A percentile compares a stretch with the other conserved stretches of the same genome.
Conservation (phyloP, 2,329 filamentous ascomycete species). For the Cladosporium halotolerans region DNA sequence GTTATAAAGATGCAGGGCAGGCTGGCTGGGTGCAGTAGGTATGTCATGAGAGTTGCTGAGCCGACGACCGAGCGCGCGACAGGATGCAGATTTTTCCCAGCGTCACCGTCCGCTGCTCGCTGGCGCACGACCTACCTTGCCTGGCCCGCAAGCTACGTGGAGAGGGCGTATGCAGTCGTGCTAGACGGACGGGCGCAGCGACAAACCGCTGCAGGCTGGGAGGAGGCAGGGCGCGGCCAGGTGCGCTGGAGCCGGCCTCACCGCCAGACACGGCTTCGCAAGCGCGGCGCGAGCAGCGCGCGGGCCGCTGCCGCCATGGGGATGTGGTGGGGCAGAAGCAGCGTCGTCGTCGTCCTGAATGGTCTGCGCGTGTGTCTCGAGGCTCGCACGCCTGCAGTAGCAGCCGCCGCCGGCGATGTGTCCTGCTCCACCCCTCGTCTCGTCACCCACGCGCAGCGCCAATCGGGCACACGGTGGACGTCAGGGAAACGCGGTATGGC, state of each 20-base stretch:
- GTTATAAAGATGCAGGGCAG: not conserved
- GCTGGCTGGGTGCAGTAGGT: not conserved
- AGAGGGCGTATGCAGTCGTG: not conserved
- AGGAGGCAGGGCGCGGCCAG: not conserved
- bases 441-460: not conserved
- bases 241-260: constrained; percentile 4
- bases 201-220: not conserved
- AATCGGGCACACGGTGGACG: not conserved
- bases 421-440: too few species aligned
- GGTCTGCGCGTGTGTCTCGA: not conserved
- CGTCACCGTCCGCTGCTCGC: constrained; percentile 1
- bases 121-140: constrained; percentile 4
- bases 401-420: not conserved
- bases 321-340: not conserved
- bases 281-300: not conserved
- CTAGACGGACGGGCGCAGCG: not conserved
- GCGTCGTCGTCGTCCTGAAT: not conserved
- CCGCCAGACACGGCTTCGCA: not conserved
- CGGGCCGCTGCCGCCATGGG: constrained; percentile 8
- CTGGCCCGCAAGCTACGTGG: too few species aligned
- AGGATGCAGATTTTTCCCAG: constrained; percentile 9
- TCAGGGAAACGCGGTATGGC: not conserved
- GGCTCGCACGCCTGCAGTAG: not conserved
- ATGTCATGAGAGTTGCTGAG: constrained; percentile 1
- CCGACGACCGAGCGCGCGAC: not conserved